These are phyloP conservation scores for Asterionellopsis glacialis DNA, from an alignment of 108 stramenopile species.

Conservation along the genomic window DNA sequence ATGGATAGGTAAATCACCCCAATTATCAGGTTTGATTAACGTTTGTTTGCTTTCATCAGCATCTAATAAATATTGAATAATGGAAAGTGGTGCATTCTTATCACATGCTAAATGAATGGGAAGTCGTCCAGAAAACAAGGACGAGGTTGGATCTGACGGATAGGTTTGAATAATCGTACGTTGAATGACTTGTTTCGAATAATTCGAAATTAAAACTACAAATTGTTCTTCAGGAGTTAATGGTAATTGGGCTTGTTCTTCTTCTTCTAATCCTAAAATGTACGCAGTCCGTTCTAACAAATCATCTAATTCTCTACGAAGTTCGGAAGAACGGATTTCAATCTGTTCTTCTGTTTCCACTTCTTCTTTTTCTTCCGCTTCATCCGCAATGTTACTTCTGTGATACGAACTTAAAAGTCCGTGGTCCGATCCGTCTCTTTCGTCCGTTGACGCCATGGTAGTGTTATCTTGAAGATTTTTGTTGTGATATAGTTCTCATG, in stretches of 20 bases:
- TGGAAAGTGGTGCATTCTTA: constrained; percentile 54
- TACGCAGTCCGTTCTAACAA: constrained; percentile 13
- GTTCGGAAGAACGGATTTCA: background rate
- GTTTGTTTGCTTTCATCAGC: constrained; percentile 39
- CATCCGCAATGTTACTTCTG: too few relatives aligned
- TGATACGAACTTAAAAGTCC: too few relatives aligned
- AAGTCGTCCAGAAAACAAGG: constrained; percentile 22
- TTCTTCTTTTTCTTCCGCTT: too few relatives aligned
- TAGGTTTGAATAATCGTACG: constrained; percentile 37
- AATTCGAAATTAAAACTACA: constrained; percentile 40
- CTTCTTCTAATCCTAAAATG: constrained; percentile 4
- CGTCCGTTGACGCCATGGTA: too few relatives aligned
- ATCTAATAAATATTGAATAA: constrained; percentile 43
- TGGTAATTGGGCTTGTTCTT: too few relatives aligned
- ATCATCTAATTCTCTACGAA: constrained; percentile 20
- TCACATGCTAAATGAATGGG: constrained; percentile 65
- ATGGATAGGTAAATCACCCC: constrained; percentile 38
- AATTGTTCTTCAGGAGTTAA: constrained; percentile 40
- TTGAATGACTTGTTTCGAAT: constrained; percentile 29
- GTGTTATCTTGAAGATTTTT: too few relatives aligned
- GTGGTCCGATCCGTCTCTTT: too few relatives aligned
- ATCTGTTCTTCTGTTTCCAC: background rate
- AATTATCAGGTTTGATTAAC: constrained; percentile 43
- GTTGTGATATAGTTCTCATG: too few relatives aligned
- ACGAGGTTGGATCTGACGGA: constrained; percentile 1